These are phyloP conservation scores for Corchorus olitorius DNA, from an alignment of 345 rosid species.

Conservation along the genomic window DNA sequence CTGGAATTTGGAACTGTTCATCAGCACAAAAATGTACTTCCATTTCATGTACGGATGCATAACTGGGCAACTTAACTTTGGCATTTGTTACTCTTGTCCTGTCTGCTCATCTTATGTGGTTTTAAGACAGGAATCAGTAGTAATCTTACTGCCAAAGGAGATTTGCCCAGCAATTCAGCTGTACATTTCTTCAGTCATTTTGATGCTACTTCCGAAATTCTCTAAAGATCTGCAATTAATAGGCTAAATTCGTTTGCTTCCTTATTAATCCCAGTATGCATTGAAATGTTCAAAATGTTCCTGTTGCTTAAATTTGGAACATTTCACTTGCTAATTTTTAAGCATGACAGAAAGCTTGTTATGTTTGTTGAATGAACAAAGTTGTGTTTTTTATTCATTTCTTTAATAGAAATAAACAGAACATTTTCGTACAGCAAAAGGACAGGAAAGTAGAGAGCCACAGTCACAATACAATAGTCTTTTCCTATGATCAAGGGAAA, in stretches of 20 bases:
- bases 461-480: neutral
- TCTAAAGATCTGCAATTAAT: too few species aligned
- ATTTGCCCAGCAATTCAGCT: conserved; percentile 46
- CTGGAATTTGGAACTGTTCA: conserved; percentile 5
- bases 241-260: neutral
- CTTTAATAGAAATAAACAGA: neutral
- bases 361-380: too few species aligned
- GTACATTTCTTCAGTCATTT: conserved; percentile 10
- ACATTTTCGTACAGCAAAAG: neutral
- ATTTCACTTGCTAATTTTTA: neutral
- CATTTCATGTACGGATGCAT: conserved; percentile 23
- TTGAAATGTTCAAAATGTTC: neutral
- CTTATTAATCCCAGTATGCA: neutral
- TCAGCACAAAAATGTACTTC: conserved; percentile 1
- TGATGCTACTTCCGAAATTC: neutral
- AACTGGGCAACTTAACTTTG: conserved; percentile 44
- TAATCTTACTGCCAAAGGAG: conserved; percentile 51
- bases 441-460: neutral
- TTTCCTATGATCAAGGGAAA: neutral
- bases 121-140: neutral
- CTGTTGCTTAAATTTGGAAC: neutral
- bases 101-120: neutral
- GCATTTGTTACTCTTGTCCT: conserved; percentile 23
- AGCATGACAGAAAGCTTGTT: neutral
- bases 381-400: too few species aligned